Percentiles rank a stretch among this genome's conserved stretches.
These are phyloP conservation scores for Didymella arachidicola DNA, from an alignment of 2,329 filamentous ascomycete species.

Conservation along the genomic window DNA sequence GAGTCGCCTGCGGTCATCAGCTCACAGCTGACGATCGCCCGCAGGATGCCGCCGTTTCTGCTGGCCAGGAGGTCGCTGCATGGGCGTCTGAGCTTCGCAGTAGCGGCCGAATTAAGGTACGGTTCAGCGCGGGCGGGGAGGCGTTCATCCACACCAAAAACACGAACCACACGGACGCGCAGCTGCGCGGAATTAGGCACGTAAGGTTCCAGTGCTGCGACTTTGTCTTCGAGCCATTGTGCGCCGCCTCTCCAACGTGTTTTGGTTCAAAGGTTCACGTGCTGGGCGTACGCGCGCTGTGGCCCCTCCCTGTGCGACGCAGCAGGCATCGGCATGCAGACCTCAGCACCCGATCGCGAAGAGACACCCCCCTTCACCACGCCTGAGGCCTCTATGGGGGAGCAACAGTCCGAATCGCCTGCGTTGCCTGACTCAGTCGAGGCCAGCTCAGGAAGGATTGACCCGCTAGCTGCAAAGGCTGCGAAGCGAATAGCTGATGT, in stretches of 20 bases:
- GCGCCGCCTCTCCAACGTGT: slow-evolving; percentile 2
- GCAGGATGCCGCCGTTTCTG: slow-evolving; percentile 29
- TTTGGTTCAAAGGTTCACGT: neutral
- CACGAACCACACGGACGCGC: slow-evolving; percentile 12
- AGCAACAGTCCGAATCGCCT: slow-evolving; percentile 13
- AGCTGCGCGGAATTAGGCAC: slow-evolving; percentile 1
- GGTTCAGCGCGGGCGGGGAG: slow-evolving; percentile 32
- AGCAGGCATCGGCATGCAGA: slow-evolving; percentile 22
- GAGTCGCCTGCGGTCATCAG: slow-evolving; percentile 31
- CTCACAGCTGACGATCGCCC: slow-evolving; percentile 32
- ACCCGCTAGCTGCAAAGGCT: slow-evolving; percentile 31
- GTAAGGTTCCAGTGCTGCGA: slow-evolving; percentile 8
- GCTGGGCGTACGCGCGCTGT: neutral
- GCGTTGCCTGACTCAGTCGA: slow-evolving; percentile 11
- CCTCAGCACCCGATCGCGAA: slow-evolving; percentile 23
- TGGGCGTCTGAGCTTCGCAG: slow-evolving; percentile 20
- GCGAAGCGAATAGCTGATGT: slow-evolving; percentile 32
- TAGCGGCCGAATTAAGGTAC: slow-evolving; percentile 14
- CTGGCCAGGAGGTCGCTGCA: slow-evolving; percentile 33
- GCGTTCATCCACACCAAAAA: slow-evolving; percentile 23
- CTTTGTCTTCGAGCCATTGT: neutral
- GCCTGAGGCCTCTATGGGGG: slow-evolving; percentile 7
- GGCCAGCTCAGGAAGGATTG: slow-evolving; percentile 8
- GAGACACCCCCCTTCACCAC: slow-evolving; percentile 12
- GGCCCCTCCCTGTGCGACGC: slow-evolving; percentile 17